A percentile compares a stretch with the other conserved stretches of the same genome.
Evolutionary conservation across 2,329 filamentous ascomycete genomes (phyloP).

Genomic region (Tolypocladium ovalisporum): DNA sequence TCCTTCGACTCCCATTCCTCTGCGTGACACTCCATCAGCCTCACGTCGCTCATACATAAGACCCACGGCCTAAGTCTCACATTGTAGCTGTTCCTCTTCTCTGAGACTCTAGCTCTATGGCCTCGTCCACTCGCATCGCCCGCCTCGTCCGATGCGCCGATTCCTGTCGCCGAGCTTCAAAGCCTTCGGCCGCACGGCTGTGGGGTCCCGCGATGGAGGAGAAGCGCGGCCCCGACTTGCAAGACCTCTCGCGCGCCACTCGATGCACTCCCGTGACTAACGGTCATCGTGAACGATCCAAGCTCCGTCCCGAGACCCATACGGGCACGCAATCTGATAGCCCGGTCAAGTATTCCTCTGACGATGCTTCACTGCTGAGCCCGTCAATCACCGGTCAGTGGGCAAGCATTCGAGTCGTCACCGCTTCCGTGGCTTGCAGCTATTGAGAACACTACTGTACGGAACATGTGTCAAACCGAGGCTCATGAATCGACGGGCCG

Average conservation of each 20-base stretch:
- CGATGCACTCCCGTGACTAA: not conserved
- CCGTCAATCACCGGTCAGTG: not conserved
- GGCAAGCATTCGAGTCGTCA: not conserved
- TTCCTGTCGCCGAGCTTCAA: not conserved
- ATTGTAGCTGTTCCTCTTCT: not conserved
- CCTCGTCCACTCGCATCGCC: not conserved
- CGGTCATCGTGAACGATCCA: not conserved
- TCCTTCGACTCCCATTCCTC: not conserved
- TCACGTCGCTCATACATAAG: not conserved
- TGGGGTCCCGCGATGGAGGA: not conserved
- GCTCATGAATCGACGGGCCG: not conserved
- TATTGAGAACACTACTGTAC: not conserved
- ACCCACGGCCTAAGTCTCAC: not conserved
- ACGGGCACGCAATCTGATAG: not conserved
- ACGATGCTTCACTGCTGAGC: not conserved
- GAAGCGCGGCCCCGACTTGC: not conserved
- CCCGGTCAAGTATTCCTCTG: not conserved
- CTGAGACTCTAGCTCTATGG: not conserved
- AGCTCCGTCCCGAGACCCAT: not conserved
- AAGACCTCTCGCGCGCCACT: not conserved
- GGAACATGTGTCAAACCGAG: not conserved
- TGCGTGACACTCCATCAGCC: not conserved
- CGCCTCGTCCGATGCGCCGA: not conserved
- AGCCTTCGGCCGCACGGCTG: not conserved
- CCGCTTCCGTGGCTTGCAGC: not conserved